A percentile compares a stretch with the other conserved stretches of the same genome.
phyloP scores from a whole-genome alignment of 2,329 filamentous ascomycete genomes.

The Zelopaecilomyces penicillatus region DNA sequence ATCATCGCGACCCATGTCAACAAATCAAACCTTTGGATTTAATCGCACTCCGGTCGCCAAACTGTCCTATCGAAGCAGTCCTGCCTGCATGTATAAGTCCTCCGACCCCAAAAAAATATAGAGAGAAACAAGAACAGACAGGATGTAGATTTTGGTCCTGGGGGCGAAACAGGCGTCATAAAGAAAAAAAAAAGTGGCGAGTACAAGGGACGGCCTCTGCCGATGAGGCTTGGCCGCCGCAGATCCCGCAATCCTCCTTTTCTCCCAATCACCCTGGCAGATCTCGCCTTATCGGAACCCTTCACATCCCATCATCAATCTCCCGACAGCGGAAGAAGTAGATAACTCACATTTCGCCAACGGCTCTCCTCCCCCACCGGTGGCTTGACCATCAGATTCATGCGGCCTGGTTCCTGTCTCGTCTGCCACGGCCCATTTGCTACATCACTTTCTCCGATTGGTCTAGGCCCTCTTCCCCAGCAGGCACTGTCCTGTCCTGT shows the following conservation, averaged over 20 bases:
- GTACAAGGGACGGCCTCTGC: not conserved
- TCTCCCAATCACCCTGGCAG: not conserved
- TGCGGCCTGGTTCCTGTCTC: conserved; percentile 2
- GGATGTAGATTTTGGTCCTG: conserved; percentile 13
- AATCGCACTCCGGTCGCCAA: conserved; percentile 45
- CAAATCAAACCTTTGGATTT: conserved; percentile 24
- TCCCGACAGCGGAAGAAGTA: not conserved
- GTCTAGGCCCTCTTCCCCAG: conserved; percentile 8
- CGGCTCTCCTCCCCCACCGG: not conserved
- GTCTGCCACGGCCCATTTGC: conserved; percentile 4
- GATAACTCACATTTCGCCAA: conserved; percentile 1
- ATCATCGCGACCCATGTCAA: not conserved
- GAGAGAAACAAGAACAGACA: conserved; percentile 16
- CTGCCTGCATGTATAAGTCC: conserved; percentile 29
- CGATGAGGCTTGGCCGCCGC: too few species aligned
- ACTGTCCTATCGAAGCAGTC: conserved; percentile 39
- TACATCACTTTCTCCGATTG: conserved; percentile 2
- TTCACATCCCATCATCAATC: not conserved
- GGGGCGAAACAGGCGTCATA: conserved; percentile 7
- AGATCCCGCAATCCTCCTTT: too few species aligned
- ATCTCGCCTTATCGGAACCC: not conserved
- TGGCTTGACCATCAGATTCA: conserved; percentile 1
- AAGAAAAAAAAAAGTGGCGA: conserved; percentile 6
- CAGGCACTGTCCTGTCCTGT: not conserved
- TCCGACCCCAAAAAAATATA: conserved; percentile 22